These are phyloP conservation scores for Pleodorina starrii DNA, from an alignment of 139 green algal species.

Conservation along the genomic window DNA sequence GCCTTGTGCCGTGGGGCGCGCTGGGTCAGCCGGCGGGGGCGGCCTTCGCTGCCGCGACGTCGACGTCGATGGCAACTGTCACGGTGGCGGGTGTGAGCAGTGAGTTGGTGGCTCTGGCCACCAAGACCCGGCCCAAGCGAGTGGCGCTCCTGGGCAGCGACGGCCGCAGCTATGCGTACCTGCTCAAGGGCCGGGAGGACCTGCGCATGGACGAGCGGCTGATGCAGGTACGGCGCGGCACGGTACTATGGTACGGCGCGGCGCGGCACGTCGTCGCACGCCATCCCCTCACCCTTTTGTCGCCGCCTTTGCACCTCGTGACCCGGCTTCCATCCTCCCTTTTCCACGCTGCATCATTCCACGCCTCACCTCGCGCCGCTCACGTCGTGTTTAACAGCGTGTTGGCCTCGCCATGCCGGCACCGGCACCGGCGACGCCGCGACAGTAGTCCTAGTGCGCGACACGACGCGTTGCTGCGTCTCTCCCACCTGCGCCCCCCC, in stretches of 20 bases:
- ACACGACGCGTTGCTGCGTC: too few species aligned
- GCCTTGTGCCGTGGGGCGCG: neutral
- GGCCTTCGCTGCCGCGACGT: neutral
- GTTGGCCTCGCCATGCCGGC: too few species aligned
- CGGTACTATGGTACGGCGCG: neutral
- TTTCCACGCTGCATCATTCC: too few species aligned
- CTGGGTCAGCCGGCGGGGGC: neutral
- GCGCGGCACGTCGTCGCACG: too few species aligned
- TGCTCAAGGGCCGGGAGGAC: slow-evolving; percentile 94
- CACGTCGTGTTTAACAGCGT: too few species aligned
- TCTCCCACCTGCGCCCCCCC: too few species aligned
- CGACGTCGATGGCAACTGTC: neutral
- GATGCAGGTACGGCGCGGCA: slow-evolving; percentile 75
- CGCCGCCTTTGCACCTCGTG: too few species aligned
- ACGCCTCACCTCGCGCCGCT: too few species aligned
- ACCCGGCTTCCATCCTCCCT: too few species aligned
- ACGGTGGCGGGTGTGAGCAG: slow-evolving; percentile 67
- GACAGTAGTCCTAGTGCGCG: too few species aligned
- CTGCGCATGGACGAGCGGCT: slow-evolving; percentile 88
- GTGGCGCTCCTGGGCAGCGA: slow-evolving; percentile 83
- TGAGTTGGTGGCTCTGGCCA: slow-evolving; percentile 71
- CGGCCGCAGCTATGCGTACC: slow-evolving; percentile 76
- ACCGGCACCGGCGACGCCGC: too few species aligned
- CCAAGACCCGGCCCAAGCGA: slow-evolving; percentile 94
- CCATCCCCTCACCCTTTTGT: too few species aligned